Percentiles rank a stretch among this genome's conserved stretches.
Evolutionary conservation across 208 protist genomes (phyloP).

Genomic region (Acanthamoeba sp.): DNA sequence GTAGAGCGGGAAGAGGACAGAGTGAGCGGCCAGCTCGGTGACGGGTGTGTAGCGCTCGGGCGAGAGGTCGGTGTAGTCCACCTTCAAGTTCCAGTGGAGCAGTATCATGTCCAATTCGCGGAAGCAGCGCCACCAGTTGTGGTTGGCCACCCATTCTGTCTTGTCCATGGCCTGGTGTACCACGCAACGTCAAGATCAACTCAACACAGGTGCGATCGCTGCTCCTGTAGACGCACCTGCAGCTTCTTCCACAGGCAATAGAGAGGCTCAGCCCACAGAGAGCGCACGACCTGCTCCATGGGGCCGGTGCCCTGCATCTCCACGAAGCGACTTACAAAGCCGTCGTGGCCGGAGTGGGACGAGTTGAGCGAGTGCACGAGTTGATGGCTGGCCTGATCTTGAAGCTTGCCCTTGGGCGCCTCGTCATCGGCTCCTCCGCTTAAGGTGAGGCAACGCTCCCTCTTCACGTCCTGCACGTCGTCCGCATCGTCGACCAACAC

Average conservation of each 20-base stretch:
- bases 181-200: background rate
- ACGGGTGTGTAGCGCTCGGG: background rate
- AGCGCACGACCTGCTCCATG: conserved; percentile 29
- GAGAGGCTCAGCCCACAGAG: conserved; percentile 40
- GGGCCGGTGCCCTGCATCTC: conserved; percentile 61
- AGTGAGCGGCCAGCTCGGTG: background rate
- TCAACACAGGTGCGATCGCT: too few species aligned
- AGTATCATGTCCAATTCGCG: conserved; percentile 71
- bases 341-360: background rate
- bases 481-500: conserved; percentile 9
- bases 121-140: conserved; percentile 73
- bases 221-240: conserved; percentile 31
- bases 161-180: background rate
- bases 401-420: background rate
- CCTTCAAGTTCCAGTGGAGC: conserved; percentile 35
- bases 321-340: conserved; percentile 37
- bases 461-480: conserved; percentile 30
- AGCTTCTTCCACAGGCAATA: conserved; percentile 23
- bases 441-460: too few species aligned
- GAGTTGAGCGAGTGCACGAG: conserved; percentile 3
- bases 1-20: conserved; percentile 53
- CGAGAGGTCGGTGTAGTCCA: conserved; percentile 33
- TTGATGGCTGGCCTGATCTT: background rate
- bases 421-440: background rate
- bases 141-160: conserved; percentile 22